phyloP scores from a whole-genome alignment of 768 basidiomycete genomes.

The Xanthoconium stramineum region DNA sequence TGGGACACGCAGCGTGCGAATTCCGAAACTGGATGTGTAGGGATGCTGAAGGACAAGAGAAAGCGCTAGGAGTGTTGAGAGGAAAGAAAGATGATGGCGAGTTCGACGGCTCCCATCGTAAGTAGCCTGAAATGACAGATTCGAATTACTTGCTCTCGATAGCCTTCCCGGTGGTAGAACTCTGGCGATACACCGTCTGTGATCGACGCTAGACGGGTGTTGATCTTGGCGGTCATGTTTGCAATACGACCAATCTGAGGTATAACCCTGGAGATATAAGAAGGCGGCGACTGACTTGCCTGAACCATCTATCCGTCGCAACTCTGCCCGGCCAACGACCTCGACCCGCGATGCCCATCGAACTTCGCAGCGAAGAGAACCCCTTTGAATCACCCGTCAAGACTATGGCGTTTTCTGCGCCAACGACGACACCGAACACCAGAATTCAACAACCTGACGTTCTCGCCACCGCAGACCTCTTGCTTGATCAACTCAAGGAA shows the following conservation, averaged over 20 bases:
- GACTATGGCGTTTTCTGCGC: neutral
- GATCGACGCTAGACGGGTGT: neutral
- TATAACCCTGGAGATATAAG: conserved; percentile 10
- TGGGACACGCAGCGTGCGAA: too few relatives aligned
- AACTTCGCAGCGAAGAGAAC: conserved; percentile 1
- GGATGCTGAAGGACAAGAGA: too few relatives aligned
- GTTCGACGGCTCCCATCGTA: too few relatives aligned
- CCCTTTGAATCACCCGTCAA: conserved; percentile 25
- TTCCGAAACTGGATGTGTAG: too few relatives aligned
- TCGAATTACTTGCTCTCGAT: too few relatives aligned
- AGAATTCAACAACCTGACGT: conserved; percentile 15
- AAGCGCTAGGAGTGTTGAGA: too few relatives aligned
- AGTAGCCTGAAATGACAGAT: too few relatives aligned
- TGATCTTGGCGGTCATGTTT: neutral
- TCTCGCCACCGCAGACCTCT: conserved; percentile 30
- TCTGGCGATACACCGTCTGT: neutral
- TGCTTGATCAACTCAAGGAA: conserved; percentile 24
- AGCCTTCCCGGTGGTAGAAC: neutral
- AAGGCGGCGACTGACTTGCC: neutral
- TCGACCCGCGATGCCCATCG: conserved; percentile 7
- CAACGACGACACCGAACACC: neutral
- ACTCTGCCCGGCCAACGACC: neutral
- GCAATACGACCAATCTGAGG: conserved; percentile 10
- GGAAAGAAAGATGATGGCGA: too few relatives aligned
- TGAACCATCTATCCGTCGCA: neutral